Conservation (phyloP, 306 rosid genomes). For the Pachyrhizus erosus region DNA sequence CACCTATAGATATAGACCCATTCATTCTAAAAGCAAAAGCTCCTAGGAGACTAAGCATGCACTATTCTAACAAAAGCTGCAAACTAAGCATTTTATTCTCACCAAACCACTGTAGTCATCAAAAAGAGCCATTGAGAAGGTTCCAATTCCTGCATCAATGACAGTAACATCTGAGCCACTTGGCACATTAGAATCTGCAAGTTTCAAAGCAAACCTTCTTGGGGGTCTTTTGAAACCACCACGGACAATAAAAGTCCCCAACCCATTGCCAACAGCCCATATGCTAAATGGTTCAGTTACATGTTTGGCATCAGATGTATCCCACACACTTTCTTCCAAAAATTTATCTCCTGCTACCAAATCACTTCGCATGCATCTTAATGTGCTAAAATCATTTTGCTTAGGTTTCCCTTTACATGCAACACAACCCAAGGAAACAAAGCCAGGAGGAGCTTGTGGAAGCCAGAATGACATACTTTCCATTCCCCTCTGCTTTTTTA, state of each 20-base stretch:
- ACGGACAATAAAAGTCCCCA: constrained; percentile 86
- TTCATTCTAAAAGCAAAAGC: constrained; percentile 33
- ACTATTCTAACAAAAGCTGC: constrained; percentile 21
- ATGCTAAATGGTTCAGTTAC: constrained; percentile 71
- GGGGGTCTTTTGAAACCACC: constrained; percentile 92
- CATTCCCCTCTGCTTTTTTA: constrained; percentile 89
- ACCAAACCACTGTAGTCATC: constrained; percentile 99
- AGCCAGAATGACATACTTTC: constrained; percentile 88
- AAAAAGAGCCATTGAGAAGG: constrained; percentile 89
- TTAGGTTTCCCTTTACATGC: constrained; percentile 85
- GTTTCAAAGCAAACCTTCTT: constrained; percentile 87
- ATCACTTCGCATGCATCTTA: constrained; percentile 91
- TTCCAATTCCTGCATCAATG: constrained; percentile 80
- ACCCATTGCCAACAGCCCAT: constrained; percentile 88
- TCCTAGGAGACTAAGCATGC: not conserved
- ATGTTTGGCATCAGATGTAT: constrained; percentile 76
- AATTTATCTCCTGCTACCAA: constrained; percentile 84
- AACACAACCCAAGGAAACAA: constrained; percentile 89
- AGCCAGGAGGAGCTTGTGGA: constrained; percentile 96
- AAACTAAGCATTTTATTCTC: constrained; percentile 53
- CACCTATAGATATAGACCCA: constrained; percentile 16
- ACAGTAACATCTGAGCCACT: constrained; percentile 77
- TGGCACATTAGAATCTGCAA: constrained; percentile 69
- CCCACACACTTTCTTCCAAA: constrained; percentile 92
- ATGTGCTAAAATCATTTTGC: constrained; percentile 67